These are phyloP conservation scores for Besnoitia besnoiti DNA, from an alignment of 169 alveolate genomes.

Conservation along the genomic window DNA sequence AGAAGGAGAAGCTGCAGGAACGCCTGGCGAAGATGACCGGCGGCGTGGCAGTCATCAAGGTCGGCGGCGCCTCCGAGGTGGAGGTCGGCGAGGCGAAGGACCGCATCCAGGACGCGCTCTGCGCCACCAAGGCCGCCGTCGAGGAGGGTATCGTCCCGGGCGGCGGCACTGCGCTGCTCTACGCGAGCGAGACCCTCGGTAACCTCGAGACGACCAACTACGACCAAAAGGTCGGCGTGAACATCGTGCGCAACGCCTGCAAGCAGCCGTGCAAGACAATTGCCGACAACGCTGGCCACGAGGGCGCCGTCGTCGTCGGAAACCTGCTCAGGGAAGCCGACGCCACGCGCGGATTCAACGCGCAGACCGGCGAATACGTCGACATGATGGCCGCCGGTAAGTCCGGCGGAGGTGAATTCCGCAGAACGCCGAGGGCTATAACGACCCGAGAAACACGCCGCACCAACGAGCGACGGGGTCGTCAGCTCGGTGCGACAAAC, in stretches of 20 bases:
- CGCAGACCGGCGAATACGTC: constrained; percentile 93
- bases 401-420: no score
- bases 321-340: constrained; percentile 82
- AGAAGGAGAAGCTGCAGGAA: constrained; percentile 94
- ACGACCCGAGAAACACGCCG: no score
- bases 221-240: constrained; percentile 94
- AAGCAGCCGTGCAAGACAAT: constrained; percentile 96
- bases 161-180: constrained; percentile 90
- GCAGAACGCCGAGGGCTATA: no score
- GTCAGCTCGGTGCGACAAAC: no score
- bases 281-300: constrained; percentile 98
- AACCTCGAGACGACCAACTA: constrained; percentile 81
- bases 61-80: constrained; percentile 61
- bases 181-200: constrained; percentile 64
- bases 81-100: constrained; percentile 98
- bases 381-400: constrained; percentile 88
- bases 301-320: constrained; percentile 97
- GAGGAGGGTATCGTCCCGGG: constrained; percentile 99
- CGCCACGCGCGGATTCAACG: constrained; percentile 92
- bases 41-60: constrained; percentile 97
- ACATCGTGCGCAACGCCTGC: constrained; percentile 95
- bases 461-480: no score
- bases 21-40: constrained; percentile 98
- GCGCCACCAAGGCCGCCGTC: constrained; percentile 99
- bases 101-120: constrained; percentile 97